Conservation (phyloP, 345 rosid species). For the Stellera chamaejasme region DNA sequence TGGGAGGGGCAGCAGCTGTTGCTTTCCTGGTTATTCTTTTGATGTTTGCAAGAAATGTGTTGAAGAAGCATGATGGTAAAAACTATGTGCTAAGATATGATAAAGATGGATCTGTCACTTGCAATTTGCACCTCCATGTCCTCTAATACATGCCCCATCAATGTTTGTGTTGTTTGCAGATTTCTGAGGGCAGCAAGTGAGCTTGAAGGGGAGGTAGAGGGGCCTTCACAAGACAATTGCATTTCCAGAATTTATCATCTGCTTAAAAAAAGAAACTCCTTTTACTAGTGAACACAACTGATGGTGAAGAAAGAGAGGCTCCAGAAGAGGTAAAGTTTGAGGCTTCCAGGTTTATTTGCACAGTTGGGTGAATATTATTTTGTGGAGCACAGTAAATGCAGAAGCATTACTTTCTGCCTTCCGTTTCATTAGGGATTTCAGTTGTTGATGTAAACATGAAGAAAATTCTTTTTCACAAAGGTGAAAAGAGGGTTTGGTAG, state of each 20-base stretch:
- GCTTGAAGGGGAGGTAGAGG: conserved; percentile 4
- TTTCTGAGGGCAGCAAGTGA: conserved; percentile 7
- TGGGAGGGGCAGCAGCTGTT: conserved; percentile 93
- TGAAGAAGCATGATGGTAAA: conserved; percentile 83
- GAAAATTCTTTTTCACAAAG: conserved; percentile 16
- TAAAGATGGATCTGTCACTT: neutral
- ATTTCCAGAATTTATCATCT: conserved; percentile 15
- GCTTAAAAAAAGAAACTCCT: conserved; percentile 5
- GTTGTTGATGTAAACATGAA: conserved; percentile 8
- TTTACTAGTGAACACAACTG: conserved; percentile 8
- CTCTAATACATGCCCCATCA: neutral
- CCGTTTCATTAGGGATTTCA: neutral
- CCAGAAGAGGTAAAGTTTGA: conserved; percentile 9
- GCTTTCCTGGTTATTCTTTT: conserved; percentile 81
- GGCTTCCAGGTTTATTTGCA: conserved; percentile 15
- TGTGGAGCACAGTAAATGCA: conserved; percentile 12
- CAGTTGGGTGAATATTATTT: conserved; percentile 5
- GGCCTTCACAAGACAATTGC: conserved; percentile 16
- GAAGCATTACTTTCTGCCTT: no score
- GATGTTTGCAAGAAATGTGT: conserved; percentile 64
- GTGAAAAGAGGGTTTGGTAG: conserved; percentile 9
- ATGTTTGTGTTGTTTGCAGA: neutral
- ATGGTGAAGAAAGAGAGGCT: conserved; percentile 19
- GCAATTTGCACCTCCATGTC: no score
- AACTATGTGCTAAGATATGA: neutral